phyloP scores from a whole-genome alignment of 139 green algal genomes.

The Nannochloris sp. region DNA sequence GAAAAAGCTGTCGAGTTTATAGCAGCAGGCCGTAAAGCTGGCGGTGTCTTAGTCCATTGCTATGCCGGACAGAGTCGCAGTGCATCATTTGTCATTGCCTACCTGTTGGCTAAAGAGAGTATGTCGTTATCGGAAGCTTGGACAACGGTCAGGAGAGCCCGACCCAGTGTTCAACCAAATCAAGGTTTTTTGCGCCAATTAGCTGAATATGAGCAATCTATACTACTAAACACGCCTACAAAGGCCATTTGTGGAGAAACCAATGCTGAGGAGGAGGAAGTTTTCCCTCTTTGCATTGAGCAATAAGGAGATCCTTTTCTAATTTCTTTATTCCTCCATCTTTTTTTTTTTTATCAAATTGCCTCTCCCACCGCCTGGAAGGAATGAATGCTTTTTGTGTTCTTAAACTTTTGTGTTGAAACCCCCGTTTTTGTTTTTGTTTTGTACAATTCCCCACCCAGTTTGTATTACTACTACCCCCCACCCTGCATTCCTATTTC shows the following conservation, averaged over 20 bases:
- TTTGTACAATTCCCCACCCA: no score
- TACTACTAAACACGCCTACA: no score
- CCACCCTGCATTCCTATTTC: no score
- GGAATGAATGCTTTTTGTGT: no score
- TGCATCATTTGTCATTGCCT: slow-evolving; percentile 53
- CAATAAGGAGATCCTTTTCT: no score
- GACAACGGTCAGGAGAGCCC: slow-evolving; percentile 22
- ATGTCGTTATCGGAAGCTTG: slow-evolving; percentile 33
- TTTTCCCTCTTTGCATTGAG: not conserved
- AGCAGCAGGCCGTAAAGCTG: slow-evolving; percentile 7
- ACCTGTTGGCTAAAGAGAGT: slow-evolving; percentile 13
- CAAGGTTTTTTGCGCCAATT: slow-evolving; percentile 61
- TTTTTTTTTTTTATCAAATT: not conserved
- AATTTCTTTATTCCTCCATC: not conserved
- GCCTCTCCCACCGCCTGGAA: no score
- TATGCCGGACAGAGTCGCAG: slow-evolving; percentile 72
- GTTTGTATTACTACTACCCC: not conserved
- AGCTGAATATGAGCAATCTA: not conserved
- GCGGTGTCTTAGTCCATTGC: slow-evolving; percentile 82
- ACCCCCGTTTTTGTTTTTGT: no score
- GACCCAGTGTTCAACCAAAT: slow-evolving; percentile 66
- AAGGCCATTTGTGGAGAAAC: no score
- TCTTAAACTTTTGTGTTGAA: no score
- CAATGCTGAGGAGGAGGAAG: not conserved
- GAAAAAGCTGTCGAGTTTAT: slow-evolving; percentile 50